Conservation (phyloP, 139 green algal genomes). For the Closterium sp. region DNA sequence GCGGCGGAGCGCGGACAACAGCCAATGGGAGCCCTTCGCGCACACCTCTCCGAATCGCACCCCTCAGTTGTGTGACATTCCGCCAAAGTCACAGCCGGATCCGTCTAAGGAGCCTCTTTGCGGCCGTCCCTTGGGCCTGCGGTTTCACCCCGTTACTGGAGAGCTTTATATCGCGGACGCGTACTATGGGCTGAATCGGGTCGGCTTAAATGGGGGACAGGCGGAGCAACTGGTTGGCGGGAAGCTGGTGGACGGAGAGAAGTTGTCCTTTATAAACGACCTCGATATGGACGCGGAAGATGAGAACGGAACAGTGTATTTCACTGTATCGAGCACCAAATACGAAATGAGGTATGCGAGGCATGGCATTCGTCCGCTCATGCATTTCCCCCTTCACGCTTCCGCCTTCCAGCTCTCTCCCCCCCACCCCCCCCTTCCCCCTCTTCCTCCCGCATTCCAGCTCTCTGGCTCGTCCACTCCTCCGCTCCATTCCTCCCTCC, state of each 20-base stretch:
- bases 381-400: no score
- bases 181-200: constrained; percentile 27
- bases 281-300: not conserved
- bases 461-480: not conserved
- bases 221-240: not conserved
- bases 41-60: not conserved
- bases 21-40: constrained; percentile 35
- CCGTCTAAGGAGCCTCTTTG: constrained; percentile 21
- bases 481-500: not conserved
- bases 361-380: no score
- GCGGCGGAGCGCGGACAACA: not conserved
- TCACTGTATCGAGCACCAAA: not conserved
- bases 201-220: not conserved
- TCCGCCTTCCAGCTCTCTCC: no score
- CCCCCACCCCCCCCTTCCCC: no score
- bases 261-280: not conserved
- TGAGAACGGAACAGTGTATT: not conserved
- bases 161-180: constrained; percentile 44
- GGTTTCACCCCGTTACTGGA: constrained; percentile 29
- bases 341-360: not conserved
- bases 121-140: constrained; percentile 38
- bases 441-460: no score
- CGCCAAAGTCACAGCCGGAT: not conserved
- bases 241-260: not conserved
- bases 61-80: not conserved